A percentile compares a stretch with the other conserved stretches of the same genome.
Evolutionary conservation across 495 filamentous ascomycete species (phyloP).

Genomic region (Penicillium atrosanguineum): DNA sequence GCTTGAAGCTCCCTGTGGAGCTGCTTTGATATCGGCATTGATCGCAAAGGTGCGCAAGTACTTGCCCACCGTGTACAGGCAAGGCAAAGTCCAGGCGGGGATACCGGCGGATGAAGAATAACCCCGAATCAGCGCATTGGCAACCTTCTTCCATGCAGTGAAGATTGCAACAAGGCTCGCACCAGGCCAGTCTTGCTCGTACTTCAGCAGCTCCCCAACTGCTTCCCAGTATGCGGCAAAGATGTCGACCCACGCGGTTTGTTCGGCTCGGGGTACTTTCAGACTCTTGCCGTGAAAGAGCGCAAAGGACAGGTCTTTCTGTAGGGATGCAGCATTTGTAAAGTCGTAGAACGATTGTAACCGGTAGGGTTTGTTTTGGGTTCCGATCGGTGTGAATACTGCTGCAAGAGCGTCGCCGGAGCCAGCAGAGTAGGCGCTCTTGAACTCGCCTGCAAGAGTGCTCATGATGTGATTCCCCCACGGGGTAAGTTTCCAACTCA

Average conservation of each 20-base stretch:
- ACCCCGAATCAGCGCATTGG: constrained; percentile 66
- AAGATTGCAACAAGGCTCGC: constrained; percentile 73
- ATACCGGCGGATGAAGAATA: constrained; percentile 64
- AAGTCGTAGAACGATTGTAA: constrained; percentile 60
- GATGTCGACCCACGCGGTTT: constrained; percentile 75
- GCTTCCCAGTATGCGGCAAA: constrained; percentile 83
- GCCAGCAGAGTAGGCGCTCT: constrained; percentile 48
- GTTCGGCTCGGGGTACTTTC: constrained; percentile 60
- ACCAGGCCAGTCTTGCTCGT: constrained; percentile 43
- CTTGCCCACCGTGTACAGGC: constrained; percentile 79
- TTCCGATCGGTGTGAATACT: constrained; percentile 65
- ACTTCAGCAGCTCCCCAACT: constrained; percentile 61
- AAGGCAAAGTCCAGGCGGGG: constrained; percentile 83
- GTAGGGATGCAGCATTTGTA: constrained; percentile 56
- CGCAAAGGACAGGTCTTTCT: constrained; percentile 58
- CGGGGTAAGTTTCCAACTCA: neutral
- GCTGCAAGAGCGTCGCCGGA: constrained; percentile 66
- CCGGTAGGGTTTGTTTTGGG: constrained; percentile 53
- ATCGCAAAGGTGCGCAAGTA: constrained; percentile 85
- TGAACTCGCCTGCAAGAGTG: constrained; percentile 59
- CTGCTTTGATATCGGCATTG: constrained; percentile 66
- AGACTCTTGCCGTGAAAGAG: constrained; percentile 56
- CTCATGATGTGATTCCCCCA: constrained; percentile 51
- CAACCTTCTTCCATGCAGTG: constrained; percentile 77
- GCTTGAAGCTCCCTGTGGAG: constrained; percentile 36